These are phyloP conservation scores for Oryza brachyantha DNA, from an alignment of 176 grass and related monocot genomes.

Conservation along the genomic window DNA sequence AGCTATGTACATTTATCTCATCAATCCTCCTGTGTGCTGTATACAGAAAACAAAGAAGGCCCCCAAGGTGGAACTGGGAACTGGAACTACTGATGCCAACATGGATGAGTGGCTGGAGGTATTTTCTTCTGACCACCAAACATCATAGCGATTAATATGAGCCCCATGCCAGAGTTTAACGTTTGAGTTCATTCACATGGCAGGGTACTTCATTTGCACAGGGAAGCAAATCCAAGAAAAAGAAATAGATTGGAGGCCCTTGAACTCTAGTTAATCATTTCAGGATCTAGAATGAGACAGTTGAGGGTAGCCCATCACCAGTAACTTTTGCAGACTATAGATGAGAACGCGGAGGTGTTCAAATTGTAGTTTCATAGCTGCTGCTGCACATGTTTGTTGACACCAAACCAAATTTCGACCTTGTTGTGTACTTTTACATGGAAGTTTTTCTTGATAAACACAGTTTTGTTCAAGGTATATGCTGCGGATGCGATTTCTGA, in stretches of 20 bases:
- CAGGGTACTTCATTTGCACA: slow-evolving; percentile 75
- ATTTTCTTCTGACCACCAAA: background rate
- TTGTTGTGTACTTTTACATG: slow-evolving; percentile 53
- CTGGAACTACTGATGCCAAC: slow-evolving; percentile 63
- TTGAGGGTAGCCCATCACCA: slow-evolving; percentile 34
- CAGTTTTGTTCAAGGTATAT: slow-evolving; percentile 49
- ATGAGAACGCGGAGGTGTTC: slow-evolving; percentile 30
- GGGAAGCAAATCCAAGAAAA: slow-evolving; percentile 56
- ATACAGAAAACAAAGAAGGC: slow-evolving; percentile 96
- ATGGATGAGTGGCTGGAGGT: slow-evolving; percentile 99
- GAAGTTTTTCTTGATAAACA: slow-evolving; percentile 32
- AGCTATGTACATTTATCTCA: background rate
- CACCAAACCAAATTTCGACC: slow-evolving; percentile 36
- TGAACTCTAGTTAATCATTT: slow-evolving; percentile 33
- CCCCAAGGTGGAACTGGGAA: slow-evolving; percentile 89
- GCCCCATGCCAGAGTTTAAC: background rate
- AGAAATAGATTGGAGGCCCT: slow-evolving; percentile 46
- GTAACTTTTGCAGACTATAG: slow-evolving; percentile 43
- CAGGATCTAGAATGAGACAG: slow-evolving; percentile 40
- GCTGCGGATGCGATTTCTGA: slow-evolving; percentile 12
- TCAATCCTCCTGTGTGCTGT: background rate
- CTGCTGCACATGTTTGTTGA: slow-evolving; percentile 26
- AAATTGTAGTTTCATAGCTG: slow-evolving; percentile 33
- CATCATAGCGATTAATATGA: background rate
- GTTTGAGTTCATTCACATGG: background rate